These are phyloP conservation scores for Canavalia ensiformis DNA, from an alignment of 306 rosid genomes.

Conservation along the genomic window DNA sequence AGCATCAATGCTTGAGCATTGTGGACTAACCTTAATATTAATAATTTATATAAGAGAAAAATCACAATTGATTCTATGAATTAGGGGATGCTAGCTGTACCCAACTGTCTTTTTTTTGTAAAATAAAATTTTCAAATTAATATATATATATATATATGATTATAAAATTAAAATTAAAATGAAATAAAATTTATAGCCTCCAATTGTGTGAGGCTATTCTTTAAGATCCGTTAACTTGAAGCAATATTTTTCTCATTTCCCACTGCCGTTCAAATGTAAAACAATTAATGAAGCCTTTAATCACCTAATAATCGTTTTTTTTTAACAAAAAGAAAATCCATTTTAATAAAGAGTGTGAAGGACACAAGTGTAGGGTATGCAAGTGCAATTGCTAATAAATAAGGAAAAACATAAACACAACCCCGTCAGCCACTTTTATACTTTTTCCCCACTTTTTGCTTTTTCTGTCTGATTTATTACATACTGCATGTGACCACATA, in stretches of 20 bases:
- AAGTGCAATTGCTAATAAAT: slow-evolving; percentile 7
- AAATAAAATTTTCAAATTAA: too few species aligned
- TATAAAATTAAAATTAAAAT: too few species aligned
- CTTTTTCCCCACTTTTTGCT: slow-evolving; percentile 2
- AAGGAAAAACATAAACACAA: neutral
- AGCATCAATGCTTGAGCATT: too few species aligned
- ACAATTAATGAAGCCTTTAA: too few species aligned
- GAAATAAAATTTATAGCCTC: too few species aligned
- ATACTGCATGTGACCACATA: neutral
- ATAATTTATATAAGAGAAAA: too few species aligned
- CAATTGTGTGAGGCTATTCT: neutral
- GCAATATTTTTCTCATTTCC: neutral
- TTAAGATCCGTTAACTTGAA: neutral
- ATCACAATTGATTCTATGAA: too few species aligned
- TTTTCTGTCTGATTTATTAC: slow-evolving; percentile 18
- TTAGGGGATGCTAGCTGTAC: too few species aligned
- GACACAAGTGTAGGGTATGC: slow-evolving; percentile 4
- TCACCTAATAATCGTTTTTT: neutral
- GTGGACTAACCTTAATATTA: too few species aligned
- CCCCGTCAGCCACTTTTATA: neutral
- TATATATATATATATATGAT: too few species aligned
- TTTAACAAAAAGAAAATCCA: neutral
- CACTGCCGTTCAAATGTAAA: neutral
- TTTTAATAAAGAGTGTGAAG: neutral
- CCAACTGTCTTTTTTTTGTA: too few species aligned